These are phyloP conservation scores for Sordariomycetes sp. DNA, from an alignment of 2,329 filamentous ascomycete genomes.

Conservation along the genomic window DNA sequence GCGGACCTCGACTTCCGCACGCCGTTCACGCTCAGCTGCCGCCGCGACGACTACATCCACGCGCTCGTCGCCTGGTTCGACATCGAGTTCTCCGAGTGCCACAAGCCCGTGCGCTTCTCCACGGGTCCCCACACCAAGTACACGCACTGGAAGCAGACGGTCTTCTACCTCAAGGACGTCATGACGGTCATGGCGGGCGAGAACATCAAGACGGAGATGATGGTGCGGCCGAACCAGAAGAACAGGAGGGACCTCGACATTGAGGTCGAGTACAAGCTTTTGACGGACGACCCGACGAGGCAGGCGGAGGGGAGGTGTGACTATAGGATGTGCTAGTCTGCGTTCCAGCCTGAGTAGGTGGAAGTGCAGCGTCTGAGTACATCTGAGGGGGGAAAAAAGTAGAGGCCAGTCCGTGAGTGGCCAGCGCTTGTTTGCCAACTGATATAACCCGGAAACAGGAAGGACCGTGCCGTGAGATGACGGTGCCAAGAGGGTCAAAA, in stretches of 20 bases:
- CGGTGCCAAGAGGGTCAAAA: background rate
- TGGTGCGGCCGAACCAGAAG: slow-evolving; percentile 83
- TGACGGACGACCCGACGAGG: slow-evolving; percentile 64
- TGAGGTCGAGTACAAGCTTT: slow-evolving; percentile 69
- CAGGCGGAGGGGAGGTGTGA: slow-evolving; percentile 57
- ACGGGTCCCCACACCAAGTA: slow-evolving; percentile 98
- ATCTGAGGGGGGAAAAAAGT: background rate
- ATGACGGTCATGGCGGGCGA: slow-evolving; percentile 86
- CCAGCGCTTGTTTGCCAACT: too few relatives aligned
- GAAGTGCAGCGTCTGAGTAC: background rate
- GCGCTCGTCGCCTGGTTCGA: slow-evolving; percentile 98
- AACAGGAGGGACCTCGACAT: slow-evolving; percentile 95
- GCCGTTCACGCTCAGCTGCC: slow-evolving; percentile 64
- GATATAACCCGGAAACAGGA: background rate
- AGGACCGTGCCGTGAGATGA: background rate
- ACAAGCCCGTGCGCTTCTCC: slow-evolving; percentile 95
- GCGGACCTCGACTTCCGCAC: slow-evolving; percentile 76
- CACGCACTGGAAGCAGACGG: slow-evolving; percentile 99
- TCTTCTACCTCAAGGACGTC: slow-evolving; percentile 93
- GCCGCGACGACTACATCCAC: slow-evolving; percentile 90
- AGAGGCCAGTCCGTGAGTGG: background rate
- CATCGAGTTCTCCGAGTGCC: slow-evolving; percentile 95
- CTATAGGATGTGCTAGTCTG: slow-evolving; percentile 67
- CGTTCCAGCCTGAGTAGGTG: background rate
- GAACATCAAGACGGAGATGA: slow-evolving; percentile 60